phyloP scores from a whole-genome alignment of 1,284 basidiomycete genomes.

The Testicularia cyperi region DNA sequence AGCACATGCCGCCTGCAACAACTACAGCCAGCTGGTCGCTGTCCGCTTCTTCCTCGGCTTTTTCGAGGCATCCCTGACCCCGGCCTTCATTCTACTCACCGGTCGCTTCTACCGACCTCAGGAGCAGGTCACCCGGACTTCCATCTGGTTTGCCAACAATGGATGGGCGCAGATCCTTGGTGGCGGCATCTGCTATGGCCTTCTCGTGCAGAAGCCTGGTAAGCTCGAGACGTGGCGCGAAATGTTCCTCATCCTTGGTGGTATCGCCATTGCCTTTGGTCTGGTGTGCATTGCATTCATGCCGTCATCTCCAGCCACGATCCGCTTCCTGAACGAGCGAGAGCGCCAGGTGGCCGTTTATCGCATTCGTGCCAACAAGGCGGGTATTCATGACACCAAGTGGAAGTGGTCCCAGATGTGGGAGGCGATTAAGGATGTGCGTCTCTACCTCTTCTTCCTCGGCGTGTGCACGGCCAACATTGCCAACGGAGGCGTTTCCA shows the following conservation, averaged over 20 bases:
- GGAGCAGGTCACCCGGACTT: slow-evolving; percentile 42
- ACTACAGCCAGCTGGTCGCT: slow-evolving; percentile 44
- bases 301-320: slow-evolving; percentile 41
- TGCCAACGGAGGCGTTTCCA: slow-evolving; percentile 42
- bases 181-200: slow-evolving; percentile 43
- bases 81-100: slow-evolving; percentile 45
- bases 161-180: slow-evolving; percentile 53
- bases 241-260: slow-evolving; percentile 52
- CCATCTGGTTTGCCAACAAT: slow-evolving; percentile 49
- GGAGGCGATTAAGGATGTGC: slow-evolving; percentile 65
- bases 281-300: slow-evolving; percentile 37
- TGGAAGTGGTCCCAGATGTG: slow-evolving; percentile 65
- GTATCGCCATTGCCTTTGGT: slow-evolving; percentile 40
- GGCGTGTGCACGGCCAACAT: slow-evolving; percentile 38
- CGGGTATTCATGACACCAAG: slow-evolving; percentile 66
- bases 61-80: slow-evolving; percentile 49
- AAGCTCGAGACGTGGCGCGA: slow-evolving; percentile 45
- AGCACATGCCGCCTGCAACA: slow-evolving; percentile 45
- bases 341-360: slow-evolving; percentile 66
- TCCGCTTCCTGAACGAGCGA: slow-evolving; percentile 61
- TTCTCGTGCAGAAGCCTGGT: slow-evolving; percentile 30
- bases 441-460: slow-evolving; percentile 54
- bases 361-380: slow-evolving; percentile 66
- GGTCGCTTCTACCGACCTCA: slow-evolving; percentile 46
- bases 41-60: slow-evolving; percentile 56